Conservation (phyloP, 768 basidiomycete species). For the Naganishia onofrii region DNA sequence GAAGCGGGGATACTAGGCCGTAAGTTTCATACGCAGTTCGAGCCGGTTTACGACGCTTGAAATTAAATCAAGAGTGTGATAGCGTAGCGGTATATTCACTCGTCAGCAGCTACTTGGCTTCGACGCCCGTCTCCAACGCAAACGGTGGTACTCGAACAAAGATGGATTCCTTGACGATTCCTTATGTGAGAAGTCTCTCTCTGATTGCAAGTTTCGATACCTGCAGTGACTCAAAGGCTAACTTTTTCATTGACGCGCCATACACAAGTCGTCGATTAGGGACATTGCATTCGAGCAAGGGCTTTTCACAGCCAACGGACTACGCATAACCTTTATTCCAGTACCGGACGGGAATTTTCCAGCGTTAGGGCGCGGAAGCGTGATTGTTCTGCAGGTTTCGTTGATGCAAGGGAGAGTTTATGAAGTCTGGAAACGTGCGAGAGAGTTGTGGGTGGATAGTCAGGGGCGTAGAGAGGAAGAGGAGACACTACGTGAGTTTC, state of each 20-base stretch:
- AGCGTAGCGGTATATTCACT: conserved; percentile 12
- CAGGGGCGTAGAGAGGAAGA: conserved; percentile 5
- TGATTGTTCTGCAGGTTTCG: conserved; percentile 13
- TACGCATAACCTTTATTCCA: conserved; percentile 3
- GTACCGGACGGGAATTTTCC: conserved; percentile 9
- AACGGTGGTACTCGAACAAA: background rate
- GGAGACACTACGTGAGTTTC: conserved; percentile 13
- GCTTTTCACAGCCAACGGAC: conserved; percentile 12
- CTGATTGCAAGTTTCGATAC: too few relatives aligned
- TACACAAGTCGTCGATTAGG: conserved; percentile 3
- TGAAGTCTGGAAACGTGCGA: conserved; percentile 15
- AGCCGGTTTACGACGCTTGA: background rate
- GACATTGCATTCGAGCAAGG: conserved; percentile 20
- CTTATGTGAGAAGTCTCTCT: background rate
- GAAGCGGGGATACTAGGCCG: background rate
- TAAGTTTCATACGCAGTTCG: background rate
- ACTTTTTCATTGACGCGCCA: too few relatives aligned
- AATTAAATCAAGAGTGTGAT: background rate
- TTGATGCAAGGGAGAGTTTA: conserved; percentile 7
- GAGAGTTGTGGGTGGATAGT: conserved; percentile 16
- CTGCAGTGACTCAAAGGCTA: too few relatives aligned
- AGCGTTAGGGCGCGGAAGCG: background rate
- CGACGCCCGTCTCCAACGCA: background rate
- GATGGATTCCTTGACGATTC: conserved; percentile 13
- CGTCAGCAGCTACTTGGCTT: background rate